Conservation (phyloP, 2,329 filamentous ascomycete species). For the Alternaria dauci region DNA sequence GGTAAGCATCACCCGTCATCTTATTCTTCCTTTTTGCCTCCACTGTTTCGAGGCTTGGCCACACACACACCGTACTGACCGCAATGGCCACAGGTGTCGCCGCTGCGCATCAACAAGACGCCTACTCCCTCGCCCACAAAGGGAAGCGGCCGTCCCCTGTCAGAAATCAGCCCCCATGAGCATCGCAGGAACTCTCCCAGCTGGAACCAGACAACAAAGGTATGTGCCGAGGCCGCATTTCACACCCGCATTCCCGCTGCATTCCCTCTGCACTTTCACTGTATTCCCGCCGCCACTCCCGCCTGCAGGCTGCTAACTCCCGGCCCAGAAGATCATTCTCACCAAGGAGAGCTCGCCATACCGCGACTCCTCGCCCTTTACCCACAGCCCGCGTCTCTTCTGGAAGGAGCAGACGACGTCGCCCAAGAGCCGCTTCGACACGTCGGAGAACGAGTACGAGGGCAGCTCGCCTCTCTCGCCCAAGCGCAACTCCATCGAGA, state of each 20-base stretch:
- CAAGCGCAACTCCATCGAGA: slow-evolving; percentile 90
- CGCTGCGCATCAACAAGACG: slow-evolving; percentile 80
- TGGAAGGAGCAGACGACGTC: slow-evolving; percentile 81
- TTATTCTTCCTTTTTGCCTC: background rate
- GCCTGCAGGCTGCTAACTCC: slow-evolving; percentile 36
- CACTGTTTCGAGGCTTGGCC: background rate
- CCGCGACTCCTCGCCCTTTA: slow-evolving; percentile 76
- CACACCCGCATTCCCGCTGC: background rate
- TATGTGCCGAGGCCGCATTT: slow-evolving; percentile 49
- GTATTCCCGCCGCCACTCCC: slow-evolving; percentile 15
- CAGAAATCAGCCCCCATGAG: slow-evolving; percentile 87
- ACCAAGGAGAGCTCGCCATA: slow-evolving; percentile 82
- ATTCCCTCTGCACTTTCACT: background rate
- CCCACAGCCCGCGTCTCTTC: slow-evolving; percentile 82
- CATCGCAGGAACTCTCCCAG: slow-evolving; percentile 90
- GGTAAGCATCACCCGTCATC: slow-evolving; percentile 38
- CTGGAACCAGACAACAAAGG: slow-evolving; percentile 79
- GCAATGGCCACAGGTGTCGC: slow-evolving; percentile 68
- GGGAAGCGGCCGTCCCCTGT: slow-evolving; percentile 71
- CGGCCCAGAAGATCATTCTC: slow-evolving; percentile 69
- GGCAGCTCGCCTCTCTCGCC: slow-evolving; percentile 72
- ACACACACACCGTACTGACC: slow-evolving; percentile 14
- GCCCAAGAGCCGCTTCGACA: slow-evolving; percentile 65
- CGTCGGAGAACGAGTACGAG: slow-evolving; percentile 70
- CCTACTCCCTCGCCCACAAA: slow-evolving; percentile 70